Base-by-base conservation (phyloP, 768 basidiomycete genomes). In the Collybia mongolica region DNA sequence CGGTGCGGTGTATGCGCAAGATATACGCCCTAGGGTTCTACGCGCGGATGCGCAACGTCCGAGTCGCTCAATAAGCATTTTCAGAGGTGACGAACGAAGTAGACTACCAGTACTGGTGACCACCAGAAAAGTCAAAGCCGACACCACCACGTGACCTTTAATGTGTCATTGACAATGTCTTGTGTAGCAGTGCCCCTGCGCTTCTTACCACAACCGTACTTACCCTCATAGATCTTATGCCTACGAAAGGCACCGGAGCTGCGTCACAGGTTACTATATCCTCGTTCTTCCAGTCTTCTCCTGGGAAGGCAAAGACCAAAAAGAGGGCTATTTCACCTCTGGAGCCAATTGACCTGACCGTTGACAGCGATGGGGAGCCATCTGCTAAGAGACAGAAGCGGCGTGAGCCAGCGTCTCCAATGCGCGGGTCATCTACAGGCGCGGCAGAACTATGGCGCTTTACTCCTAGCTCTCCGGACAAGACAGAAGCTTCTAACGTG, bases 261-360 rank as follows among this genome's bases (percentile, higher is more conserved):
- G n/a, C 29, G 28, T 55, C 69, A 19, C 75, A 74, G 52, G 56
- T 67, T 19, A 71, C 64, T 2, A 66, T 77, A 51, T 77, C 75
- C 17, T 54, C 70, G 8, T 77, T 65, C 57, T 77, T 77, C 54
- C 51, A 59, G 20, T 15, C 54, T 15, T 57, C 57, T 43, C 53
- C 58, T 5, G 57, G 47, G 22, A 55, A 37, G 32, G 29, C 48
- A 3, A 42, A 23, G 26, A 26, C 44, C 12, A 47, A 48, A 3
- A 60, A 56, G 41, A 44, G 54, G 35, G 17, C 51, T 39, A 39
- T 22, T 20, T 59, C 60, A 26, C 54, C 55, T 18, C 43, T n/a
- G n/a, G n/a, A 51, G 4, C 20, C 43, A 22, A 38, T 86, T 48
- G 85, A 86, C 68, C 65, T 86, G 54, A 83, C 84, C 9, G 46